Percentiles rank a stretch among this genome's conserved stretches.
Conservation (phyloP, 1,284 basidiomycete species). For the Leccinum griseonigrum region DNA sequence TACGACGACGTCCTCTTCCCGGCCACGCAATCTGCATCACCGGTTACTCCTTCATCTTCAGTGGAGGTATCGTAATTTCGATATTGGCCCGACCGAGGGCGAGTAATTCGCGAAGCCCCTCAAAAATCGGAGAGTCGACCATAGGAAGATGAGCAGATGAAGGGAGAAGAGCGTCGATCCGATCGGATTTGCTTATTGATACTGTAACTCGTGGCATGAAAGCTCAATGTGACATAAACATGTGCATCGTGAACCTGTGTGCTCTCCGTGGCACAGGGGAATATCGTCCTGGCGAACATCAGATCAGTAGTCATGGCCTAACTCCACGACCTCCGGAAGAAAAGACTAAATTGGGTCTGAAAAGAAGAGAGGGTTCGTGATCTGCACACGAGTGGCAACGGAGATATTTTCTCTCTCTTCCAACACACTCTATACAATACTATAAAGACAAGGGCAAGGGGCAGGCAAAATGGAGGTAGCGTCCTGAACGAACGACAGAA, state of each 20-base stretch:
- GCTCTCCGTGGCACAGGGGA: neutral
- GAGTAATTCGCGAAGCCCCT: neutral
- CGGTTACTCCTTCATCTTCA: conserved; percentile 59
- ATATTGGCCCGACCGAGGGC: conserved; percentile 33
- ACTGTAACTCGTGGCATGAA: neutral
- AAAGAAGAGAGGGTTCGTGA: neutral
- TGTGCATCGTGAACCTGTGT: neutral
- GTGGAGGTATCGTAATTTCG: conserved; percentile 55
- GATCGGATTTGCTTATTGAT: neutral
- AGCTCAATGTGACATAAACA: neutral
- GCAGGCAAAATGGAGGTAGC: neutral
- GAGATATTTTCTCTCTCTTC: neutral
- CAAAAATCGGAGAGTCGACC: neutral
- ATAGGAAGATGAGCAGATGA: too few relatives aligned
- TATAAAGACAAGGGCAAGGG: neutral
- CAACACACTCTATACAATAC: neutral
- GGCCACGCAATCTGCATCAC: conserved; percentile 61
- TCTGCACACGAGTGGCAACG: neutral
- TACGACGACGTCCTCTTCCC: conserved; percentile 45
- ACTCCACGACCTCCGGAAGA: neutral
- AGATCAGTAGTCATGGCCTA: neutral
- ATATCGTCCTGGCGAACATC: neutral
- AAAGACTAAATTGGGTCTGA: neutral
- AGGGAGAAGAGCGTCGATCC: neutral
- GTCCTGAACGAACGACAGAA: neutral